A percentile compares a stretch with the other conserved stretches of the same genome.
These are phyloP conservation scores for Eremomyces bilateralis DNA, from an alignment of 495 filamentous ascomycete genomes.

Conservation along the genomic window DNA sequence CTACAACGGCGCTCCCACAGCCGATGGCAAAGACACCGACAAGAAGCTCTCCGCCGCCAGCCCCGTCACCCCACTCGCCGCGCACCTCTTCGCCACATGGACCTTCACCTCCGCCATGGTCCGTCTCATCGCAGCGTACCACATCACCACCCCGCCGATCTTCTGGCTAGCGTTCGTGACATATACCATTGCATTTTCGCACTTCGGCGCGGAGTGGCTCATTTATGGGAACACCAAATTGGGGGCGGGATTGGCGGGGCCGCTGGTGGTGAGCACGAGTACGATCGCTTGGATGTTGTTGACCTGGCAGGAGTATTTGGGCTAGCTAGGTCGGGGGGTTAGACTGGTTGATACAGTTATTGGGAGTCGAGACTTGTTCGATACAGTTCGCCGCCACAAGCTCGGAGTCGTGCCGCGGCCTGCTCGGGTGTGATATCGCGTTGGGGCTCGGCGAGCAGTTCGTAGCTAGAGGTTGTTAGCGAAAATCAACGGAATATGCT, in stretches of 20 bases:
- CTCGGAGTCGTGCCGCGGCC: conserved; percentile 56
- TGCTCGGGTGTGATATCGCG: conserved; percentile 96
- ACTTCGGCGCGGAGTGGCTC: conserved; percentile 68
- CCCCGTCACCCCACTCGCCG: conserved; percentile 46
- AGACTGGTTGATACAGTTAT: conserved; percentile 7
- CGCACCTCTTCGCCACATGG: conserved; percentile 81
- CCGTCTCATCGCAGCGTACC: conserved; percentile 67
- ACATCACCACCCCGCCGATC: conserved; percentile 43
- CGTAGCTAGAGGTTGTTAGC: conserved; percentile 31
- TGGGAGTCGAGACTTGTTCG: conserved; percentile 33
- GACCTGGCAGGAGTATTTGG: neutral
- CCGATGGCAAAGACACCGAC: conserved; percentile 26
- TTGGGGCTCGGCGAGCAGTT: conserved; percentile 91
- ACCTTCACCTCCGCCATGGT: conserved; percentile 57
- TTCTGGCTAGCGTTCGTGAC: conserved; percentile 68
- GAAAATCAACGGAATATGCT: neutral
- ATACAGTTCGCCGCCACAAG: conserved; percentile 63
- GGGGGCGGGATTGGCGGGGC: conserved; percentile 45
- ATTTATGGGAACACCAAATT: conserved; percentile 49
- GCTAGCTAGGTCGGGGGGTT: neutral
- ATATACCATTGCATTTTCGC: conserved; percentile 53
- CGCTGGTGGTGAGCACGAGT: conserved; percentile 46
- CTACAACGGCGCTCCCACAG: conserved; percentile 36
- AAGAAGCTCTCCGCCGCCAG: conserved; percentile 7
- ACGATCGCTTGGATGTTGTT: conserved; percentile 64